These are phyloP conservation scores for Arthrobotrys iridis DNA, from an alignment of 2,329 filamentous ascomycete genomes.

Conservation along the genomic window DNA sequence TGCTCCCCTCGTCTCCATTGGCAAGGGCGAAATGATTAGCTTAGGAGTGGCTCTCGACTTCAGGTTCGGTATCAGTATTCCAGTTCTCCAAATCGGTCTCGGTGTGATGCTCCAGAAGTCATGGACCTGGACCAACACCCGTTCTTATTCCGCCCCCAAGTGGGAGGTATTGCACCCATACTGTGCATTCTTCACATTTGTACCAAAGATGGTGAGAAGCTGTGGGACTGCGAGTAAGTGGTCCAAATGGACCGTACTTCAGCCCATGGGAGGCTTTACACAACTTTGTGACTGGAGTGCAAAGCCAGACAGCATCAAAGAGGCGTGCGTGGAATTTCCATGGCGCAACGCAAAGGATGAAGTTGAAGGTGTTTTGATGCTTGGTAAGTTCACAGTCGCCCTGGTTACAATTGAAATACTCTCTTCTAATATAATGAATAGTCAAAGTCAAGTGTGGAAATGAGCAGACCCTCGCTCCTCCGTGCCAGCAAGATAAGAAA, in stretches of 20 bases:
- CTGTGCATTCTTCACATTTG: constrained; percentile 41
- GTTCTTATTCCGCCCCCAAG: constrained; percentile 10
- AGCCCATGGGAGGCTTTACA: constrained; percentile 6
- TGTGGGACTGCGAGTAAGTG: constrained; percentile 30
- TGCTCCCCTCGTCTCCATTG: constrained; percentile 13
- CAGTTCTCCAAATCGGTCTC: neutral
- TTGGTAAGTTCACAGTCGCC: constrained; percentile 17
- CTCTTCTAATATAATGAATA: neutral
- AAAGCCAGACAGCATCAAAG: neutral
- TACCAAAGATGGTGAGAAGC: constrained; percentile 47
- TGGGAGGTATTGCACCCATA: constrained; percentile 39
- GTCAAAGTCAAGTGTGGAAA: constrained; percentile 40
- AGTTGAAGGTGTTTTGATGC: constrained; percentile 23
- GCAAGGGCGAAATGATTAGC: constrained; percentile 30
- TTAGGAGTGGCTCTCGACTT: constrained; percentile 2
- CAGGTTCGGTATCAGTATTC: neutral
- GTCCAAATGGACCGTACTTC: neutral
- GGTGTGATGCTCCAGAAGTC: neutral
- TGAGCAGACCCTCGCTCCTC: constrained; percentile 35
- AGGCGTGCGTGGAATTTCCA: constrained; percentile 26
- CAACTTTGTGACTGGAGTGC: neutral
- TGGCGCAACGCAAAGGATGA: constrained; percentile 23
- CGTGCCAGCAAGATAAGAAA: constrained; percentile 42
- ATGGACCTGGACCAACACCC: constrained; percentile 20
- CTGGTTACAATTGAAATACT: neutral